Conservation (phyloP, 2,329 filamentous ascomycete species). For the Pezicula carpinea region DNA sequence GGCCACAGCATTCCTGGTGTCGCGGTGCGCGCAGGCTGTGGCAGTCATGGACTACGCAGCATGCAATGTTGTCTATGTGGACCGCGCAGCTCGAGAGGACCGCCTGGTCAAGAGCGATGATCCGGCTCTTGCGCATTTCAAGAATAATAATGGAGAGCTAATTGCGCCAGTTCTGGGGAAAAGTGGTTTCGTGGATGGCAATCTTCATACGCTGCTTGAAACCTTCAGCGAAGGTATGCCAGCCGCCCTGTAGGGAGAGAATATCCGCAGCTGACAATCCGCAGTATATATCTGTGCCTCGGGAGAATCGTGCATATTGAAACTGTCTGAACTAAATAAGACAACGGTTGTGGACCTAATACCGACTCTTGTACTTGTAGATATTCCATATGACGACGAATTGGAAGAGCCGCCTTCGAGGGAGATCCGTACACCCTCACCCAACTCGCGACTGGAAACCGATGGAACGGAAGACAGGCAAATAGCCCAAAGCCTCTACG, state of each 20-base stretch:
- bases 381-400: slow-evolving; percentile 41
- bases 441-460: slow-evolving; percentile 30
- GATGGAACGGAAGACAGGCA: slow-evolving; percentile 32
- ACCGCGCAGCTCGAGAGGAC: slow-evolving; percentile 34
- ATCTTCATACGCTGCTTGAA: slow-evolving; percentile 43
- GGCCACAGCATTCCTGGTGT: slow-evolving; percentile 16
- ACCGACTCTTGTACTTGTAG: slow-evolving; percentile 52
- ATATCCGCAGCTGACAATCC: slow-evolving; percentile 15
- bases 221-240: slow-evolving; percentile 49
- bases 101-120: slow-evolving; percentile 30
- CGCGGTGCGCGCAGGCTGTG: slow-evolving; percentile 19
- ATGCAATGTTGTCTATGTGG: slow-evolving; percentile 40
- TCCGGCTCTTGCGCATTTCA: slow-evolving; percentile 23
- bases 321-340: slow-evolving; percentile 46
- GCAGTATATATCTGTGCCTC: slow-evolving; percentile 49
- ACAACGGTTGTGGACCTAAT: slow-evolving; percentile 38
- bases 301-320: slow-evolving; percentile 45
- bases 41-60: slow-evolving; percentile 36
- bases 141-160: slow-evolving; percentile 14
- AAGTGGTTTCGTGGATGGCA: slow-evolving; percentile 36
- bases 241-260: slow-evolving; percentile 5
- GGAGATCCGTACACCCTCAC: slow-evolving; percentile 27
- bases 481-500: slow-evolving; percentile 40
- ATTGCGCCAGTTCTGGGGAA: slow-evolving; percentile 8
- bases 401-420: slow-evolving; percentile 26